Conservation (phyloP, 2,329 filamentous ascomycete species). For the Aureobasidium sp. region DNA sequence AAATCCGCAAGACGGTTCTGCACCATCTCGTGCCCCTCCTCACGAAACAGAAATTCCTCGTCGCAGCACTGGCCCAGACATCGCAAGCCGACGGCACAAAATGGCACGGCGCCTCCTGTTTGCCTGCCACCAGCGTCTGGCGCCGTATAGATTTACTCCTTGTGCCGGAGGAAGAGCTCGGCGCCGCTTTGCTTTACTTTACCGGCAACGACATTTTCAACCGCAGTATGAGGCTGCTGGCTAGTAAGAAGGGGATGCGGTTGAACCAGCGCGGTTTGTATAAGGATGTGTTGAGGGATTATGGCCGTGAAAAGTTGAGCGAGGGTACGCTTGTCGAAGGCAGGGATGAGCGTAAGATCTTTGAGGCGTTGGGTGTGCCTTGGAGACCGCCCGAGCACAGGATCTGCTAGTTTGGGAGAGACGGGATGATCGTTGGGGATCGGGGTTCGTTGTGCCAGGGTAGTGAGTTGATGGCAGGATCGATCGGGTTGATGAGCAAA, state of each 20-base stretch:
- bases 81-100: slow-evolving; percentile 56
- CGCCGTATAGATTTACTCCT: slow-evolving; percentile 76
- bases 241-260: slow-evolving; percentile 70
- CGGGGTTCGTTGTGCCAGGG: neutral
- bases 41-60: slow-evolving; percentile 55
- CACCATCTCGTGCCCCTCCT: slow-evolving; percentile 55
- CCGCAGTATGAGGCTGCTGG: slow-evolving; percentile 69
- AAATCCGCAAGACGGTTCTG: slow-evolving; percentile 55
- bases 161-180: slow-evolving; percentile 69
- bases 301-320: slow-evolving; percentile 49
- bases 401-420: slow-evolving; percentile 48
- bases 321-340: slow-evolving; percentile 67
- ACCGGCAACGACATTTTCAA: slow-evolving; percentile 96
- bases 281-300: slow-evolving; percentile 55
- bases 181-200: slow-evolving; percentile 86
- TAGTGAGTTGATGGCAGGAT: neutral
- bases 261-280: slow-evolving; percentile 79
- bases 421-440: neutral
- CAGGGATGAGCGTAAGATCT: slow-evolving; percentile 67
- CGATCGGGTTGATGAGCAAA: neutral
- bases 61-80: slow-evolving; percentile 52
- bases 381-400: slow-evolving; percentile 72
- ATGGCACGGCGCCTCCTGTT: slow-evolving; percentile 78
- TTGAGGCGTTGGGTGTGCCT: slow-evolving; percentile 70
- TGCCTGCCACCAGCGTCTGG: slow-evolving; percentile 58